Base-by-base conservation (phyloP, 495 filamentous ascomycete genomes). In the Penicillium desertorum region DNA sequence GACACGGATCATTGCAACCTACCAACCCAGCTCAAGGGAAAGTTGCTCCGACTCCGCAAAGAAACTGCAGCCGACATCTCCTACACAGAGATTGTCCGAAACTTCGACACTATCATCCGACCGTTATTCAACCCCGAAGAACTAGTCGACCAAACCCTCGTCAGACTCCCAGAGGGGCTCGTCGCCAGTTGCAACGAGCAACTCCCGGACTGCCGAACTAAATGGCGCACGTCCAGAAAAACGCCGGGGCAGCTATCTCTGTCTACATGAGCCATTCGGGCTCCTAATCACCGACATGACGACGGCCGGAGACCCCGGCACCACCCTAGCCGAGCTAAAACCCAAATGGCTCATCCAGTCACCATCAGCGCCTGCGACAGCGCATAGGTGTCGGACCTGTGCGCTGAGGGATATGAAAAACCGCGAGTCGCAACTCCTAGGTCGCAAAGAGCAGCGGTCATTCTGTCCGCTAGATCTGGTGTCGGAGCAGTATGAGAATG, bases 271-370 rank as follows among this genome's bases (percentile, higher is more conserved):
- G 54, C 69, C 71, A 8, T 82, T 85, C 57, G 92, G 86, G 0
- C 78, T 92, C 47, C 72, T 97, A 0, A 78, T 97, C 36, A 86
- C 86, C 36, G 89, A 96, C 62, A 96, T 98, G 92, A 85, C 82
- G 0, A 71, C 79, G 5, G 64, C 58, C 27, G 63, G 63, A 11
- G 69, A 75, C n/a, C 64, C 73, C 8, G 71, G 61, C 19, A 76
- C 82, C 19, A 71, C 78, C 0, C 64, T 85, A 1, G 72, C 91
- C 22, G 90, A 98, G 69, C 85, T 98, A 62, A 98, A 98, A 65
- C 91, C 93, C 6, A 98, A 98, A 71, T 98, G 94, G 94, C 83
- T 97, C 2, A 67, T 79, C 6, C 92, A 93, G 60, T 94, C 90
- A 1, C 90, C 89, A 1, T 84, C 83, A 23, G 92, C 92, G 0